These are phyloP conservation scores for Pseudocercospora pini-densiflorae DNA, from an alignment of 2,329 filamentous ascomycete genomes.

Conservation along the genomic window DNA sequence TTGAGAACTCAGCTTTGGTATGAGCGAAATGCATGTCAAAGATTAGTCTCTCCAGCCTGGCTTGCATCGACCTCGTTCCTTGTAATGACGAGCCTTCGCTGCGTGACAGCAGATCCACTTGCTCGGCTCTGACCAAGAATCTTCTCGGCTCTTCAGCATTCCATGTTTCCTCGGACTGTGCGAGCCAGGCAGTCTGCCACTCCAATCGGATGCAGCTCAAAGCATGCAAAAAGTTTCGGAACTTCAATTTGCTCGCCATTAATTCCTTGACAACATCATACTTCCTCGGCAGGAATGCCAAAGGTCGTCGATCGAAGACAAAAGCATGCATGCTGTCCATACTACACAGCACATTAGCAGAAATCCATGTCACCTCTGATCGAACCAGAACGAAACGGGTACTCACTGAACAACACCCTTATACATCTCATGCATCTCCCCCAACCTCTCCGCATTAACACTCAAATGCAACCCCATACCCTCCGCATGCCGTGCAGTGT, in stretches of 20 bases:
- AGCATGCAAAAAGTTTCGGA: constrained; percentile 3
- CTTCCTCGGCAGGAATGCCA: neutral
- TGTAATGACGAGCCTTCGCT: neutral
- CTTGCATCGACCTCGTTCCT: constrained; percentile 9
- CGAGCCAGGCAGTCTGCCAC: constrained; percentile 3
- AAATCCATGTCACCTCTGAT: no score
- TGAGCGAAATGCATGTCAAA: constrained; percentile 9
- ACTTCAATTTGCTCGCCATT: neutral
- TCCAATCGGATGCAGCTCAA: constrained; percentile 5
- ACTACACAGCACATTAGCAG: neutral
- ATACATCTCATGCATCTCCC: constrained; percentile 1
- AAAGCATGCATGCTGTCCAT: neutral
- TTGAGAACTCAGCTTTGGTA: constrained; percentile 3
- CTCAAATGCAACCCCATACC: neutral
- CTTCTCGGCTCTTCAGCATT: neutral
- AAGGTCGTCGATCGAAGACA: neutral
- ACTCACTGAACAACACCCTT: constrained; percentile 1
- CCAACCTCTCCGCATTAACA: neutral
- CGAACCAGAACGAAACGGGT: no score
- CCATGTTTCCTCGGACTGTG: neutral
- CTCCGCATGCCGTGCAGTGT: neutral
- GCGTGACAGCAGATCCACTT: neutral
- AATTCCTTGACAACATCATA: constrained; percentile 3
- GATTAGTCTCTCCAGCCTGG: constrained; percentile 4
- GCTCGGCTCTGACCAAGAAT: neutral